Evolutionary conservation across 83 land plant species (phyloP), one percentile per base, ranked within the genome.

Genomic region (Picea mariana): DNA sequence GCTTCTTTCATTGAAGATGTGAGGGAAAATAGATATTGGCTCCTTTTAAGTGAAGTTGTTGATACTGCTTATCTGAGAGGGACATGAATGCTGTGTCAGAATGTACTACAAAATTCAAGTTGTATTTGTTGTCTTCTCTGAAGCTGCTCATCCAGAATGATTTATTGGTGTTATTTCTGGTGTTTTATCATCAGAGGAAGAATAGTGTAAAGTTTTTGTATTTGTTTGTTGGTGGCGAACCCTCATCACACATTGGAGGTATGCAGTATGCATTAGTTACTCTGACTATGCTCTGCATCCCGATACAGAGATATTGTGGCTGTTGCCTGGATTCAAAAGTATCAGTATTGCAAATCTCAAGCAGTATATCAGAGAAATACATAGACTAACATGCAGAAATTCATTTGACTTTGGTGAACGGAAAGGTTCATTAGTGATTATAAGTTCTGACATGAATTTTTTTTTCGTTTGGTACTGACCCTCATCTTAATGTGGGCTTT

Each of bases 201-300:
- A 73, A 73, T 73, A 47, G 77, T 73, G 77, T 73, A 73, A 73
- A 73, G 58, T 71, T 72, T 73, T 73, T 73, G 40, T 47, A 42
- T 42, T 73, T 73, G 55, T 73, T 73, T 47, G 21, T 49, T 47
- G 77, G 77, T 73, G 77, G 47, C 5, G 3, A 72, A 72, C 47
- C 23, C 77, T 34, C 26, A 9, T 21, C 58, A 73, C 58, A 44
- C 58, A 55, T 55, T 73, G 0, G 24, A 73, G 26, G n/a, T 47
- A 73, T 73, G 58, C 58, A 55, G 13, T 42, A 23, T 49, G 24
- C 44, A 42, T 23, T 73, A 42, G 4, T 13, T 16, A 47, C 47
- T 47, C 26, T 20, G 44, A 40, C 77, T 47, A 55, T 55, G 58
- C 58, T 55, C 15, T 55, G 13, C 15, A 12, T 55, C 58, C 27